Percentiles rank a stretch among this genome's conserved stretches.
These are phyloP conservation scores for Ailanthus altissimus DNA, from an alignment of 345 rosid species.

Conservation along the genomic window DNA sequence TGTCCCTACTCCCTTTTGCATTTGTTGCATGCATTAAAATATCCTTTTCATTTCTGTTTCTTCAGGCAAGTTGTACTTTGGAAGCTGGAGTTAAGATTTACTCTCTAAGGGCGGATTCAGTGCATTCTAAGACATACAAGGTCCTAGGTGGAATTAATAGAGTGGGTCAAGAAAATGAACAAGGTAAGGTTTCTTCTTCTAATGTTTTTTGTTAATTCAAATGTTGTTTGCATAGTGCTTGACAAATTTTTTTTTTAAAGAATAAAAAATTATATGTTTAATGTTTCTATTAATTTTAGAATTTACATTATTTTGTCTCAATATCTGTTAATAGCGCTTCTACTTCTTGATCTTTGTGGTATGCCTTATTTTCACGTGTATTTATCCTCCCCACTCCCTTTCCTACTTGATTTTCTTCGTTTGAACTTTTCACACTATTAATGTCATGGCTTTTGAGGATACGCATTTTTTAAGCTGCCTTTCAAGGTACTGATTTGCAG, in stretches of 20 bases:
- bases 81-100: slow-evolving; percentile 98
- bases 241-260: not conserved
- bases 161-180: slow-evolving; percentile 66
- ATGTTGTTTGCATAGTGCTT: not conserved
- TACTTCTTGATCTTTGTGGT: no score
- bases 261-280: not conserved
- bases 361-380: not conserved
- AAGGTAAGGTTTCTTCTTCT: slow-evolving; percentile 49
- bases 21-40: slow-evolving; percentile 3
- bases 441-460: not conserved
- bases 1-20: not conserved
- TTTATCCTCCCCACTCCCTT: not conserved
- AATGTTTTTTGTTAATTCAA: not conserved
- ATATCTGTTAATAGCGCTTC: not conserved
- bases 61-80: slow-evolving; percentile 92
- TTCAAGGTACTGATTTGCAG: slow-evolving; percentile 5
- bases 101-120: slow-evolving; percentile 86
- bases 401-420: not conserved
- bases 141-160: slow-evolving; percentile 93
- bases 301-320: not conserved
- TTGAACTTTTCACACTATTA: not conserved
- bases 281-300: not conserved
- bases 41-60: not conserved
- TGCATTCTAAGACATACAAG: slow-evolving; percentile 93
- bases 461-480: not conserved